A percentile compares a stretch with the other conserved stretches of the same genome.
Evolutionary conservation across 768 basidiomycete species (phyloP).

Genomic region (Sporobolomyces roseus): DNA sequence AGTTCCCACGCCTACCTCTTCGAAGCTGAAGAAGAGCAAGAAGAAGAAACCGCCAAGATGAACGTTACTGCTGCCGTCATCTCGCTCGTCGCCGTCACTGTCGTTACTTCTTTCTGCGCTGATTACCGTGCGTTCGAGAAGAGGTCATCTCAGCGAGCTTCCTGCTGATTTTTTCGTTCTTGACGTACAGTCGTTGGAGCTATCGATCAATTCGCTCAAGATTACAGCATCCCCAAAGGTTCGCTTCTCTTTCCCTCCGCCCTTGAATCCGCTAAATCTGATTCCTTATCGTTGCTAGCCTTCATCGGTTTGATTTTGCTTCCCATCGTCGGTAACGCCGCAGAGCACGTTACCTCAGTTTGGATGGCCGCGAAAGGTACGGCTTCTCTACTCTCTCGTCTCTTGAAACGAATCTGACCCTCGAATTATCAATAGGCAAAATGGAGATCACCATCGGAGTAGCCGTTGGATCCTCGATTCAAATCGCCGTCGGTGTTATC

Average conservation of each 20-base stretch:
- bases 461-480: conserved; percentile 50
- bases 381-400: background rate
- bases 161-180: background rate
- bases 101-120: conserved; percentile 81
- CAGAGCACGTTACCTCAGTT: conserved; percentile 66
- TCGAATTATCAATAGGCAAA: conserved; percentile 50
- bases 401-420: background rate
- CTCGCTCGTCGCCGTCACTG: conserved; percentile 68
- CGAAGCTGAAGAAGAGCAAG: conserved; percentile 51
- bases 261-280: background rate
- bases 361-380: conserved; percentile 76
- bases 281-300: conserved; percentile 7
- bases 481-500: conserved; percentile 53
- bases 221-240: conserved; percentile 70
- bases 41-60: conserved; percentile 60
- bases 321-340: conserved; percentile 65
- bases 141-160: background rate
- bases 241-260: background rate
- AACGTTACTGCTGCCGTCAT: conserved; percentile 61
- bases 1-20: conserved; percentile 68
- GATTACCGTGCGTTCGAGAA: conserved; percentile 61
- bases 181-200: conserved; percentile 82
- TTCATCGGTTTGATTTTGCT: conserved; percentile 80
- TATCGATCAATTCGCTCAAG: conserved; percentile 81
- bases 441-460: conserved; percentile 60